Conservation (phyloP, 176 grass and related monocot genomes). For the Tillandsia fasciculata region DNA sequence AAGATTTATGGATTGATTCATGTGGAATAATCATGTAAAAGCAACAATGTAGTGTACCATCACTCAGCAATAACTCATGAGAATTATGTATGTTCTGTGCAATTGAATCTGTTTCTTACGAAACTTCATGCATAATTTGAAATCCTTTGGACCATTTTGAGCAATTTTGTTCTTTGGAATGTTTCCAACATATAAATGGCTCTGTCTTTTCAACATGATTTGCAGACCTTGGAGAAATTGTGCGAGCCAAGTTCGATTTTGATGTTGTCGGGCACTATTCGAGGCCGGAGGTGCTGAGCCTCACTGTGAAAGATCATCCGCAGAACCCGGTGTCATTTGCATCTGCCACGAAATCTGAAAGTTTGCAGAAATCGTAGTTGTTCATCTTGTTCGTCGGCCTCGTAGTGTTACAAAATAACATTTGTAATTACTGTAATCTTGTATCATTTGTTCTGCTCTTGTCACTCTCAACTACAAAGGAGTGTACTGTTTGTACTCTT, state of each 20-base stretch:
- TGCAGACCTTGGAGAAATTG: slow-evolving; percentile 83
- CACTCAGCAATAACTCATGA: background rate
- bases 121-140: background rate
- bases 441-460: too few relatives aligned
- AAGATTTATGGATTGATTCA: background rate
- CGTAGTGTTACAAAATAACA: too few relatives aligned
- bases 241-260: slow-evolving; percentile 81
- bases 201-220: background rate
- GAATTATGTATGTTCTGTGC: background rate
- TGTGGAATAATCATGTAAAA: background rate
- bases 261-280: slow-evolving; percentile 91
- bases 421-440: too few relatives aligned
- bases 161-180: background rate
- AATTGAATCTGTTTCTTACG: background rate
- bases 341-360: slow-evolving; percentile 33
- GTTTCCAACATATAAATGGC: background rate
- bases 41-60: background rate
- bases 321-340: slow-evolving; percentile 63
- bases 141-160: background rate
- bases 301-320: slow-evolving; percentile 63
- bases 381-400: too few relatives aligned
- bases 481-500: too few relatives aligned
- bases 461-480: too few relatives aligned
- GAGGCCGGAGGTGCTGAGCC: slow-evolving; percentile 71
- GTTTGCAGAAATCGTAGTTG: slow-evolving; percentile 1